phyloP scores from a whole-genome alignment of 1,139 yeast genomes.

The Magnusiomyces clavatus region DNA sequence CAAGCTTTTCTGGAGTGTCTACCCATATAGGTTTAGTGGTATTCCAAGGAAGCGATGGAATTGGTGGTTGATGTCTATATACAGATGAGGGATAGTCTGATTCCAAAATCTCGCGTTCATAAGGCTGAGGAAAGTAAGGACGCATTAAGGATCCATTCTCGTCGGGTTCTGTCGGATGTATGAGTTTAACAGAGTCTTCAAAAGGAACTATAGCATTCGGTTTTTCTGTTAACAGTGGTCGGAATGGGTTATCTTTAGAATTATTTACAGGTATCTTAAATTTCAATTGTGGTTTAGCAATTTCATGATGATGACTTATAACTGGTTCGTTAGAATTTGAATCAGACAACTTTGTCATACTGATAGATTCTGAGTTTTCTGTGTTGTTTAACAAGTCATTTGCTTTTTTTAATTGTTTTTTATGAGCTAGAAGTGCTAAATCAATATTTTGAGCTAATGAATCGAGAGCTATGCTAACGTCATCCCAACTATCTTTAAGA shows the following conservation, averaged over 20 bases:
- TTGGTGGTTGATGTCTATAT: constrained; percentile 42
- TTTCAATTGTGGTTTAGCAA: constrained; percentile 63
- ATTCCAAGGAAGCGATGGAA: constrained; percentile 59
- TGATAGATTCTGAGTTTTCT: constrained; percentile 19
- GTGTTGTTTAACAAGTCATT: neutral
- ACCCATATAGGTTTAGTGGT: constrained; percentile 63
- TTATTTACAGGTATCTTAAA: constrained; percentile 62
- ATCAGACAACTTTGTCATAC: constrained; percentile 46
- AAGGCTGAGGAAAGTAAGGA: constrained; percentile 73
- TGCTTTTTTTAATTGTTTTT: constrained; percentile 36
- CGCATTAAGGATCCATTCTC: constrained; percentile 35
- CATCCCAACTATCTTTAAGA: constrained; percentile 51
- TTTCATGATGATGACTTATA: constrained; percentile 32
- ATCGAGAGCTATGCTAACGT: constrained; percentile 58
- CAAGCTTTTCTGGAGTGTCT: constrained; percentile 47
- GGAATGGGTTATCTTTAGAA: constrained; percentile 61
- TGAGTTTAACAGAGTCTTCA: constrained; percentile 42
- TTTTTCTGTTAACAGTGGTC: constrained; percentile 59
- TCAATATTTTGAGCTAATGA: constrained; percentile 68
- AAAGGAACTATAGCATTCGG: constrained; percentile 60
- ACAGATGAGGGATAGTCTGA: constrained; percentile 64
- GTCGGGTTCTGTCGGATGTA: constrained; percentile 11
- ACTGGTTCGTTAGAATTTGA: constrained; percentile 21
- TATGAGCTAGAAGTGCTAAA: constrained; percentile 33
- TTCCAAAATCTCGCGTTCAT: constrained; percentile 61